Base-by-base conservation (phyloP, 768 basidiomycete genomes). In the Lepiota brunneoincarnata region DNA sequence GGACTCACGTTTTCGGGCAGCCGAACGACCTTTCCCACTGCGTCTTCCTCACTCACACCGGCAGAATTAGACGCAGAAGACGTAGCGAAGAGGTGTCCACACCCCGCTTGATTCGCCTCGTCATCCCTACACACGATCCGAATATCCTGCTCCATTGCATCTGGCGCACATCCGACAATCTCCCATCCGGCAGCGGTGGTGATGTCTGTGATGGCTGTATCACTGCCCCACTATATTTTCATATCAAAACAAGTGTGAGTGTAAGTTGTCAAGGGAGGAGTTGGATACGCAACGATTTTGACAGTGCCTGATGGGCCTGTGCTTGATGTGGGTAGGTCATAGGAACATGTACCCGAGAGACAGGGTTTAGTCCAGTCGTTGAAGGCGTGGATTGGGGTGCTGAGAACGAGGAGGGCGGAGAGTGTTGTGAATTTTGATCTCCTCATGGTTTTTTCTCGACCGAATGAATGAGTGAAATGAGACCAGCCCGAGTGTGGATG, bases 1-100 rank as follows among this genome's bases (percentile, higher is more conserved):
- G 43, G 14, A 69, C 75, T 40, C 53, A 82, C 82, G 48, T 67
- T 68, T 58, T 82, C 73, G 4, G 82, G 81, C 6, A 84, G 61
- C 17, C 80, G 72, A 24, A 82, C 79, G 18, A 84, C 54, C 39
- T 72, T 76, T 36, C 67, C 67, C 43, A 60, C 69, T 6, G 70
- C 69, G 12, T 72, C 52, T 24, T 62, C 36, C 42, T 59, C 49
- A 52, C 44, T 34, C 14, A n/a, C 39, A 15, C 44, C 51, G 7
- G 49, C 5, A 9, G 35, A 24, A 1, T 35, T 36, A 24, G 51
- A 18, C 11, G 7, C 42, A 17, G 53, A 37, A 35, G 45, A 6
- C 6, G 38, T 3, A 48, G n/a, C n/a, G n/a, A 53, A 62, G 2
- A 65, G 50, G 42, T 65, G 61, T 24, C 41, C 50, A 45, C 64